These are phyloP conservation scores for Neopestalotiopsis sp. DNA, from an alignment of 2,329 filamentous ascomycete species.

Conservation along the genomic window DNA sequence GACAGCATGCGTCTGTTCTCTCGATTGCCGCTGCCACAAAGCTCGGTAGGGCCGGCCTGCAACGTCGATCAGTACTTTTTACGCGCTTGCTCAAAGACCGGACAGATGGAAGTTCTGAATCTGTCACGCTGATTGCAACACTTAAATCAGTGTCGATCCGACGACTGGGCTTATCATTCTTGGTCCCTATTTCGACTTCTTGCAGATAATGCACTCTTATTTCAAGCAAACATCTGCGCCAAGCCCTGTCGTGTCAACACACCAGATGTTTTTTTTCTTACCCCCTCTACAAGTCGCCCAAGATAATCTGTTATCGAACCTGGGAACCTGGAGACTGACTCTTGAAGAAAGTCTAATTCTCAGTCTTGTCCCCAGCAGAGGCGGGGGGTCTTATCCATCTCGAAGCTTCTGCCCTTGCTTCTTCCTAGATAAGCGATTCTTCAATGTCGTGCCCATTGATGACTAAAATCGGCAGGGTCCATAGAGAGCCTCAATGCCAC, in stretches of 20 bases:
- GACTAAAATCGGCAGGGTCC: not conserved
- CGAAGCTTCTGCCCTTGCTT: not conserved
- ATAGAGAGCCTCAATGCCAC: slow-evolving; percentile 2
- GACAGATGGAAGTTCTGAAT: not conserved
- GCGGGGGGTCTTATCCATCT: not conserved
- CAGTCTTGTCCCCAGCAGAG: not conserved
- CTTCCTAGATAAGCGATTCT: not conserved
- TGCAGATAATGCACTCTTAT: not conserved
- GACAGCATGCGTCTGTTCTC: not conserved
- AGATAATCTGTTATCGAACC: not conserved
- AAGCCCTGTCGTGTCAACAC: not conserved
- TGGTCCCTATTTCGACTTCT: not conserved
- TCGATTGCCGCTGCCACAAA: not conserved
- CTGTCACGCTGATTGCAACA: not conserved
- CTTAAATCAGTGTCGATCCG: not conserved
- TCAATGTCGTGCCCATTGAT: not conserved
- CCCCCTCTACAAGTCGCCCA: not conserved
- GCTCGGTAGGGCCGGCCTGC: not conserved
- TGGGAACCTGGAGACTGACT: not conserved
- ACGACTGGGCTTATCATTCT: not conserved
- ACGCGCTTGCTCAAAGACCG: not conserved
- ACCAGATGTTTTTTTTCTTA: not conserved
- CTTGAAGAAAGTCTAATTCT: not conserved
- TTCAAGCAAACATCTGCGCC: not conserved
- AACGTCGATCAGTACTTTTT: not conserved